These are phyloP conservation scores for Flaveria trinervia DNA, from an alignment of 129 eudicot genomes.

Conservation along the genomic window DNA sequence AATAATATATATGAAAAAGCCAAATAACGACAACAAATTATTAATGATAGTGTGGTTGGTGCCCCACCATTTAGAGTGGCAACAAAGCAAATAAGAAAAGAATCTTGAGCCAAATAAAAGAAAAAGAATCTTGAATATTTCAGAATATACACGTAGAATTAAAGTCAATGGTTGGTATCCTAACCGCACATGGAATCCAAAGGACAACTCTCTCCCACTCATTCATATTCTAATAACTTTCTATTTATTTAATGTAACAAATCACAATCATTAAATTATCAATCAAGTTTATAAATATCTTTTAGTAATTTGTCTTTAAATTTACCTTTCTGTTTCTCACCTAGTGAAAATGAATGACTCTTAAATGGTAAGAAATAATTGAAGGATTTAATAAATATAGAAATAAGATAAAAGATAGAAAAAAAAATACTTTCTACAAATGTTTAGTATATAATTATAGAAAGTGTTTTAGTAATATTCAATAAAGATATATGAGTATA, in stretches of 20 bases:
- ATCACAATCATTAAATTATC: not conserved
- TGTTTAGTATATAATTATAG: too few relatives aligned
- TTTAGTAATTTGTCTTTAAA: not conserved
- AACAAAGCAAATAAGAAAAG: conserved; percentile 26
- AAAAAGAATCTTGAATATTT: conserved; percentile 38
- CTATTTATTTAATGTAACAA: not conserved
- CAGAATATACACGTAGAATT: conserved; percentile 33
- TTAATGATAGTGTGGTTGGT: not conserved
- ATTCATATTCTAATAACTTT: conserved; percentile 9
- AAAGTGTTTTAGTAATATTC: too few relatives aligned
- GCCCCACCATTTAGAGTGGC: conserved; percentile 19
- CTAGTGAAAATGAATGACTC: not conserved
- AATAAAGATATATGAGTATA: too few relatives aligned
- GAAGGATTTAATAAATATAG: too few relatives aligned
- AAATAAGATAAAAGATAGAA: too few relatives aligned
- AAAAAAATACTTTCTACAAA: too few relatives aligned
- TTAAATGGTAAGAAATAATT: not conserved
- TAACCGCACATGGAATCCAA: conserved; percentile 37
- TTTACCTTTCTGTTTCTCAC: not conserved
- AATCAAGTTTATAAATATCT: not conserved
- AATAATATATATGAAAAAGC: too few relatives aligned
- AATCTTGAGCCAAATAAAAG: conserved; percentile 24
- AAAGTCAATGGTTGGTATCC: conserved; percentile 39
- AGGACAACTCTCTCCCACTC: conserved; percentile 15
- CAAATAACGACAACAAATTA: too few relatives aligned